Evolutionary conservation across 768 basidiomycete genomes (phyloP).

Genomic region (Astraeus odoratus): DNA sequence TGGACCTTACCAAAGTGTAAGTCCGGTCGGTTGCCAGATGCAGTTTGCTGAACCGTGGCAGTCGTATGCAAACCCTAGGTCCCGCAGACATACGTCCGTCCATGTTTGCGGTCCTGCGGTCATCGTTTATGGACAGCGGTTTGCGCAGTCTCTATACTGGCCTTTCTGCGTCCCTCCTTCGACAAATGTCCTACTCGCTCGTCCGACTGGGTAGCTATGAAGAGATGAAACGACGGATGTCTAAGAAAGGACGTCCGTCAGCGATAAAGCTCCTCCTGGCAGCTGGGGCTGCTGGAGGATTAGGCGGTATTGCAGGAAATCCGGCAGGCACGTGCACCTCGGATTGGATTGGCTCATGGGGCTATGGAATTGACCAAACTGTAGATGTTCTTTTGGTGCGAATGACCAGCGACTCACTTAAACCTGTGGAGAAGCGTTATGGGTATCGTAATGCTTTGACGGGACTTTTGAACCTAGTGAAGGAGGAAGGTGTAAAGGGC

Average conservation of each 20-base stretch:
- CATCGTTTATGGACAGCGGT: constrained; percentile 61
- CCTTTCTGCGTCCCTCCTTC: constrained; percentile 72
- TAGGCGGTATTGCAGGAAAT: constrained; percentile 82
- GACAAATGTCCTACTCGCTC: constrained; percentile 90
- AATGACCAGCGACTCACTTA: constrained; percentile 83
- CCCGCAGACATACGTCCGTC: constrained; percentile 50
- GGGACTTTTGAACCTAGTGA: constrained; percentile 60
- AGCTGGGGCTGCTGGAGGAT: constrained; percentile 66
- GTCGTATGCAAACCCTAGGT: constrained; percentile 76
- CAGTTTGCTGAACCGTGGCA: constrained; percentile 19
- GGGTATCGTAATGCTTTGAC: constrained; percentile 74
- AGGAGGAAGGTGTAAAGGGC: constrained; percentile 63
- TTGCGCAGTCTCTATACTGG: constrained; percentile 74
- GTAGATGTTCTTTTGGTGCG: constrained; percentile 69
- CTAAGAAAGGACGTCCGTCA: constrained; percentile 45
- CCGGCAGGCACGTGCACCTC: constrained; percentile 51
- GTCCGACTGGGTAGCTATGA: constrained; percentile 83
- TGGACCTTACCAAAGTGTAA: constrained; percentile 83
- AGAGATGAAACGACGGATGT: constrained; percentile 55
- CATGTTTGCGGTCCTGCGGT: constrained; percentile 55
- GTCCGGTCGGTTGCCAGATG: constrained; percentile 15
- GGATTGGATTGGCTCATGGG: not conserved
- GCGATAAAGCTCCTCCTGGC: constrained; percentile 51
- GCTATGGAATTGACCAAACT: not conserved
- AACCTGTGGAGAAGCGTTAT: constrained; percentile 67